phyloP scores from a whole-genome alignment of 768 basidiomycete genomes.

The Porphyrellus cyaneotinctus region DNA sequence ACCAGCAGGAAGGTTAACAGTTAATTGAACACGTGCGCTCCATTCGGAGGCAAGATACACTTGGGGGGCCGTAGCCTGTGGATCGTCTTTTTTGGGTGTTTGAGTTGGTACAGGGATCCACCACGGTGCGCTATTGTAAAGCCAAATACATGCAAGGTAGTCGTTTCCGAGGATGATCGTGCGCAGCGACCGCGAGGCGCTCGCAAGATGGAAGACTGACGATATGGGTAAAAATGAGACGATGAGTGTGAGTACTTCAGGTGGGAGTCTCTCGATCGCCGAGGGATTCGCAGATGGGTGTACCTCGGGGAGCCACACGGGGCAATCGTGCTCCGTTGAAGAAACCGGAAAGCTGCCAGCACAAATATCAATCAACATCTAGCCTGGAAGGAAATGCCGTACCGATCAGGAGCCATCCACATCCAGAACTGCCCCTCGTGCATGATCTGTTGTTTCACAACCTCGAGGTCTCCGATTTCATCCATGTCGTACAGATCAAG shows the following conservation, averaged over 20 bases:
- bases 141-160: not conserved
- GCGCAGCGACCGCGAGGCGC: not conserved
- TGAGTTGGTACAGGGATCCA: not conserved
- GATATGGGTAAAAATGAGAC: not conserved
- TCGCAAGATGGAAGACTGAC: not conserved
- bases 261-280: not conserved
- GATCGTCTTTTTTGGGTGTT: not conserved
- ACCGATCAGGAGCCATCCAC: constrained; percentile 1
- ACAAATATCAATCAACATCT: not conserved
- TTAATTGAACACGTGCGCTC: not conserved
- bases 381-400: not conserved
- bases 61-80: not conserved
- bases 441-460: not conserved
- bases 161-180: not conserved
- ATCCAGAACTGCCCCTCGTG: not conserved
- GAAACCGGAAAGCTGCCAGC: not conserved
- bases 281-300: not conserved
- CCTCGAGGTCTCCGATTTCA: not conserved
- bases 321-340: not conserved
- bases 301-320: not conserved
- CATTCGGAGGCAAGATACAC: not conserved
- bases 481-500: not conserved
- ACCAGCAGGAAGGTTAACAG: not conserved
- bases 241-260: not conserved
- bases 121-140: not conserved